Conservation (phyloP, 1,139 yeast genomes). For the Pneumocystis murina region DNA sequence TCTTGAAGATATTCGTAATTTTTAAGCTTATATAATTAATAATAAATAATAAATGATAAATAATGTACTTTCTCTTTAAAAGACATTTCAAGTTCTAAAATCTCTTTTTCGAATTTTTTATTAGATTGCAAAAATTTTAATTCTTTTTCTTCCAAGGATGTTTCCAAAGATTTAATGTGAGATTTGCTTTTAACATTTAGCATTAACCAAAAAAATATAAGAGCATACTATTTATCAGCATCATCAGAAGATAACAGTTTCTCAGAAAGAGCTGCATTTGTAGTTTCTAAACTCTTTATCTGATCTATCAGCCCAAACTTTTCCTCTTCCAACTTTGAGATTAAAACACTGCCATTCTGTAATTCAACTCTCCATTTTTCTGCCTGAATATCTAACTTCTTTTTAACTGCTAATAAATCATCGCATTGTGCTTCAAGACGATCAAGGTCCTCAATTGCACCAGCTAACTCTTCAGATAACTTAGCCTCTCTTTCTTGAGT, state of each 20-base stretch:
- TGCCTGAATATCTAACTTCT: constrained; percentile 23
- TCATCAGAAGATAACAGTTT: neutral
- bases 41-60: neutral
- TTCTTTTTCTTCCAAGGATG: neutral
- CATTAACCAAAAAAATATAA: neutral
- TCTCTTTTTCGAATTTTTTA: neutral
- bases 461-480: constrained; percentile 27
- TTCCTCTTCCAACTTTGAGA: constrained; percentile 24
- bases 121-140: neutral
- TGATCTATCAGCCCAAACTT: constrained; percentile 14
- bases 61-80: neutral
- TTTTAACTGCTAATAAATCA: constrained; percentile 26
- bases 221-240: neutral
- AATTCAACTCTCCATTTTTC: constrained; percentile 23
- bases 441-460: constrained; percentile 26
- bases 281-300: neutral
- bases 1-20: neutral
- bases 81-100: neutral
- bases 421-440: constrained; percentile 27
- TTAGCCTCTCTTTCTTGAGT: constrained; percentile 29
- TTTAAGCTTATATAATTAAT: neutral
- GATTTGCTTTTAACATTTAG: neutral
- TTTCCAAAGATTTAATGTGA: neutral
- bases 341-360: constrained; percentile 23
- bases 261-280: neutral